A percentile compares a stretch with the other conserved stretches of the same genome.
These are phyloP conservation scores for Nannizzia gypsea DNA, from an alignment of 2,329 filamentous ascomycete species.

Conservation along the genomic window DNA sequence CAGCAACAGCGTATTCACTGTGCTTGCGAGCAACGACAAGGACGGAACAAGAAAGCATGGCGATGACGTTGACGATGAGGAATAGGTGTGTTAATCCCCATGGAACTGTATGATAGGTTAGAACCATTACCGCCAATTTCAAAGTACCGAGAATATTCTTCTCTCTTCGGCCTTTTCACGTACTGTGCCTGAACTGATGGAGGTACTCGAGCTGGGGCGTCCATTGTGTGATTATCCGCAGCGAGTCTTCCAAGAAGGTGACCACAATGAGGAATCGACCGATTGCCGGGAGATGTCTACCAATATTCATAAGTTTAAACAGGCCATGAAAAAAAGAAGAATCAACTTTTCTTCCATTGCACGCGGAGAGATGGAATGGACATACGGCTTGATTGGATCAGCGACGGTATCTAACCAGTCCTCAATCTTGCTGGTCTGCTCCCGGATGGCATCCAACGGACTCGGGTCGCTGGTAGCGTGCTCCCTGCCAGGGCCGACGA, in stretches of 20 bases:
- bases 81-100: slow-evolving; percentile 82
- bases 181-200: slow-evolving; percentile 86
- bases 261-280: slow-evolving; percentile 96
- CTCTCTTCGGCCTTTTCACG: slow-evolving; percentile 28
- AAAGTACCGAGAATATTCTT: not conserved
- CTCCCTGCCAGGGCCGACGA: slow-evolving; percentile 48
- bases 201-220: slow-evolving; percentile 86
- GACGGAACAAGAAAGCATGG: slow-evolving; percentile 69
- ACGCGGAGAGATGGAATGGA: slow-evolving; percentile 13
- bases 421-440: slow-evolving; percentile 97
- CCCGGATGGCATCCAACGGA: slow-evolving; percentile 75
- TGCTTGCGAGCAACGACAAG: slow-evolving; percentile 87
- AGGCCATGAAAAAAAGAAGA: not conserved
- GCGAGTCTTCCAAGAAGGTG: slow-evolving; percentile 91
- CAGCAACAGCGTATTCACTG: slow-evolving; percentile 83
- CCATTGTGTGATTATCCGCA: slow-evolving; percentile 97
- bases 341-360: not conserved
- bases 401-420: slow-evolving; percentile 76
- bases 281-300: slow-evolving; percentile 83
- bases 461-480: slow-evolving; percentile 57
- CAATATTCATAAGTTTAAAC: slow-evolving; percentile 14
- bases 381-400: slow-evolving; percentile 90
- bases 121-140: not conserved
- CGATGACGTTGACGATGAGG: slow-evolving; percentile 77
- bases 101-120: slow-evolving; percentile 51